Base-by-base conservation (phyloP, 352 stramenopile genomes). In the Globisporangium nagaii region DNA sequence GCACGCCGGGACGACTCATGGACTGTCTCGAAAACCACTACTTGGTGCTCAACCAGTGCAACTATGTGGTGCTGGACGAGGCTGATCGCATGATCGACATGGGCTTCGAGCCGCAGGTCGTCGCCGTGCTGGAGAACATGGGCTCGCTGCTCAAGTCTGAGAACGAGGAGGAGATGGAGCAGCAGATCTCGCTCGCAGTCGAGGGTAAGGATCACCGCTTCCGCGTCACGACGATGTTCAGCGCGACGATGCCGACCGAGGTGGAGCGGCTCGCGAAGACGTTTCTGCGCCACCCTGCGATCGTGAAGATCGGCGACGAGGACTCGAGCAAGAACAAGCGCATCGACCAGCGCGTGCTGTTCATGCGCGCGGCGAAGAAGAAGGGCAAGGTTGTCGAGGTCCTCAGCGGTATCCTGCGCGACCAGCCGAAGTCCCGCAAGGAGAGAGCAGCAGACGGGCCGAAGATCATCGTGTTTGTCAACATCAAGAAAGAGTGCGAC, bases 401-500 rank as follows among this genome's bases (percentile, higher is more conserved):
- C 35, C 67, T 98, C 28, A 60, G 75, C 2, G 80, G 96, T 15
- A 84, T 98, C 39, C 58, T 91, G 3, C 86, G 84, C 50, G 75
- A 73, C 5, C 75, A 86, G 53, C 72, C 79, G 0, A 66, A 71
- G 4, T 86, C 74, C 4, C 70, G 79, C 43, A 92, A 90, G 56
- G 79, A 91, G 57, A 81, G 83, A 25, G 62, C 75, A 5, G 70
- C 81, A 2, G 82, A 95, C 22, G 72, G 85, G 2, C 79, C 96
- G 27, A 98, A 99, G 75, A 86, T 98, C 40, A 99, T 99, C 54
- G 95, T 99, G n/a, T 99, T 99, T 72, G 97, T 99, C 55, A 99
- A 99, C 73, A 93, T 98, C 63, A 99, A 99, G 86, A 98, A 98
- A 65, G 85, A 96, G 59, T 97, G 93, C 48, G 97, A 99, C 64